These are phyloP conservation scores for Cardamine chenopodiifolia DNA, from an alignment of 345 rosid genomes.

Conservation along the genomic window DNA sequence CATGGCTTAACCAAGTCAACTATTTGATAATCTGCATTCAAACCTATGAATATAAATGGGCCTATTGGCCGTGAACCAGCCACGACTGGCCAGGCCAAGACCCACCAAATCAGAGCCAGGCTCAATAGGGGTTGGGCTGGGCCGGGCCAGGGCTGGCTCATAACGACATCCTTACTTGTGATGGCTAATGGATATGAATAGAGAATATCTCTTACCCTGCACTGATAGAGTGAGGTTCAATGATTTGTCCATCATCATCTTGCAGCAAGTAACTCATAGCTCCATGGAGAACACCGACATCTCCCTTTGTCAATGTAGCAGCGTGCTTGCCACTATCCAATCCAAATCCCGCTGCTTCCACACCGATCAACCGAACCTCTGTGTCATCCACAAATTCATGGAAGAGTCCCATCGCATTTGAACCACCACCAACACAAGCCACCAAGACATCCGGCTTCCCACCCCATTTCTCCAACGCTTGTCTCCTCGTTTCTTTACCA, in stretches of 20 bases:
- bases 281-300: conserved; percentile 90
- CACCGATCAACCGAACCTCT: conserved; percentile 87
- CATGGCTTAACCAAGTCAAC: neutral
- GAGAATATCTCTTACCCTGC: conserved; percentile 64
- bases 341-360: conserved; percentile 96
- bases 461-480: conserved; percentile 94
- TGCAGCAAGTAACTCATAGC: conserved; percentile 97
- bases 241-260: conserved; percentile 90
- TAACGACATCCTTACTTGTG: neutral
- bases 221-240: conserved; percentile 92
- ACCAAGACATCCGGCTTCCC: conserved; percentile 91
- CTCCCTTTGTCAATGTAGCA: conserved; percentile 85
- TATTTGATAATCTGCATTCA: neutral
- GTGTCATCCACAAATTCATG: conserved; percentile 81
- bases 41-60: neutral
- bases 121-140: neutral
- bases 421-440: conserved; percentile 95
- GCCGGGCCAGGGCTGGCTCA: neutral
- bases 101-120: neutral
- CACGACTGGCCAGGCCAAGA: neutral
- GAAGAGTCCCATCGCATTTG: conserved; percentile 93
- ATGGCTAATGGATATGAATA: neutral
- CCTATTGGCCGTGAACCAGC: neutral
- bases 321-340: conserved; percentile 94
- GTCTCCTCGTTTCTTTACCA: conserved; percentile 83